phyloP scores from a whole-genome alignment of 2,329 filamentous ascomycete species.

The Botrytis fragariae region DNA sequence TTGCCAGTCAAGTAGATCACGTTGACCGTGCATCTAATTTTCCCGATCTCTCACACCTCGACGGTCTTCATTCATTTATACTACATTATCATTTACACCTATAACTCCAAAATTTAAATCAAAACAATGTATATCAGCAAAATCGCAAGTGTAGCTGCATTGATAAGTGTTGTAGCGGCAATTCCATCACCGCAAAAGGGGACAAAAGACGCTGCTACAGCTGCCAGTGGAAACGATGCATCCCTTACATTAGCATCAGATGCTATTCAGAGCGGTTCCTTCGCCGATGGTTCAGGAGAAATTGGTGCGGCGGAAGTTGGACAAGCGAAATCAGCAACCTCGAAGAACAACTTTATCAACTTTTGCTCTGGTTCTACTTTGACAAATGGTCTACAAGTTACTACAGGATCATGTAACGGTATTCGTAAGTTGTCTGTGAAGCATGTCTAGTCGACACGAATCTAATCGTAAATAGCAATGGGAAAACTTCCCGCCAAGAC shows the following conservation, averaged over 20 bases:
- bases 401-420: slow-evolving; percentile 58
- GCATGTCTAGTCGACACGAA: neutral
- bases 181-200: slow-evolving; percentile 22
- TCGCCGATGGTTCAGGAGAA: slow-evolving; percentile 31
- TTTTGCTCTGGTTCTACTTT: slow-evolving; percentile 42
- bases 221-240: slow-evolving; percentile 11
- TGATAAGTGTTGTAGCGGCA: slow-evolving; percentile 30
- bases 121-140: slow-evolving; percentile 29
- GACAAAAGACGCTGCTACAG: neutral
- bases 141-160: slow-evolving; percentile 30
- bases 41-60: slow-evolving; percentile 34
- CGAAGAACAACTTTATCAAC: slow-evolving; percentile 40
- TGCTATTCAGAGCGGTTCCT: slow-evolving; percentile 36
- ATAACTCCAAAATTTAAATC: slow-evolving; percentile 11
- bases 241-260: slow-evolving; percentile 29
- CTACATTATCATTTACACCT: slow-evolving; percentile 15
- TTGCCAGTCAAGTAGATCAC: slow-evolving; percentile 41
- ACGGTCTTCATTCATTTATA: slow-evolving; percentile 37
- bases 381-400: slow-evolving; percentile 60
- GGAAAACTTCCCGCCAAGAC: slow-evolving; percentile 38
- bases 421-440: slow-evolving; percentile 34
- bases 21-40: slow-evolving; percentile 40
- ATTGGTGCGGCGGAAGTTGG: slow-evolving; percentile 31
- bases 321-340: slow-evolving; percentile 34
- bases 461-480: slow-evolving; percentile 36